These are phyloP conservation scores for Phaeosphaeriaceae sp. DNA, from an alignment of 2,329 filamentous ascomycete species.

Conservation along the genomic window DNA sequence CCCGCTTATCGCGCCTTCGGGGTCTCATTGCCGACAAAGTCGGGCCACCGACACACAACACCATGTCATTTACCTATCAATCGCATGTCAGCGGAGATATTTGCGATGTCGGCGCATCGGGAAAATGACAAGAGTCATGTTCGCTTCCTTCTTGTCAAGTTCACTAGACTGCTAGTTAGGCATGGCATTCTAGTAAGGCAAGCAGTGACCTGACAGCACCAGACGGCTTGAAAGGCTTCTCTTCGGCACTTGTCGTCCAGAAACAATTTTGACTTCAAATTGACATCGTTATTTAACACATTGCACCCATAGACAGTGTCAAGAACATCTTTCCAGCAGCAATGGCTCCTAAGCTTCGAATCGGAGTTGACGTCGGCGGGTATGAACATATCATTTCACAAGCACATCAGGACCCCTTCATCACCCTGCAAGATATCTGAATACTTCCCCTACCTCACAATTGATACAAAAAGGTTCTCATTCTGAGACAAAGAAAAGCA, in stretches of 20 bases:
- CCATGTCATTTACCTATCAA: not conserved
- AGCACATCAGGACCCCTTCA: not conserved
- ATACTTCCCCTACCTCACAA: not conserved
- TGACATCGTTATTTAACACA: not conserved
- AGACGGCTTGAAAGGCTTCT: not conserved
- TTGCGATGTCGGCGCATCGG: not conserved
- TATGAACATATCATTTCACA: not conserved
- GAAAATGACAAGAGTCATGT: not conserved
- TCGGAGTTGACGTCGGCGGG: slow-evolving; percentile 49
- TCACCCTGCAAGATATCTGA: too few relatives aligned
- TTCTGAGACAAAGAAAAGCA: too few relatives aligned
- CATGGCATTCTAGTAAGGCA: not conserved
- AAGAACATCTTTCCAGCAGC: not conserved
- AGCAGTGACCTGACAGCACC: not conserved
- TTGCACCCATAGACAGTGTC: not conserved
- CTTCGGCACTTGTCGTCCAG: not conserved
- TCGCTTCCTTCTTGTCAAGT: not conserved
- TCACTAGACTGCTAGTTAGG: not conserved
- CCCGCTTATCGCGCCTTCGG: not conserved
- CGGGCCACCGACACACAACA: not conserved
- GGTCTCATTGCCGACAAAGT: not conserved
- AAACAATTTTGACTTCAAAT: not conserved
- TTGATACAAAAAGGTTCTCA: not conserved
- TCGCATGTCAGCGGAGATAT: not conserved
- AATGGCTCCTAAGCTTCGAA: slow-evolving; percentile 8